Evolutionary conservation across 306 rosid genomes (phyloP).

Genomic region (Alnus rubra): DNA sequence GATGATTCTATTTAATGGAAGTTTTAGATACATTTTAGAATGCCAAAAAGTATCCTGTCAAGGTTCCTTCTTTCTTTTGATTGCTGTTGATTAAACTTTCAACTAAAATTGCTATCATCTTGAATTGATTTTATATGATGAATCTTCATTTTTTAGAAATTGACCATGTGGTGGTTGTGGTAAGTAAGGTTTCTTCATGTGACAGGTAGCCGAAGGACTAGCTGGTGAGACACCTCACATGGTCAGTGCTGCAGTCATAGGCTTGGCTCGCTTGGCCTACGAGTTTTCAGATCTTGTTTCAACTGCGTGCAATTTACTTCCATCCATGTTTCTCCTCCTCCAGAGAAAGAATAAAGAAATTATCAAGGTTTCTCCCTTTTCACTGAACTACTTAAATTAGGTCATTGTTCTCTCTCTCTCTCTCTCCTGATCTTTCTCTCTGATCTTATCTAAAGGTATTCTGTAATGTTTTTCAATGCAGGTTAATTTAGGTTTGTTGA

Average conservation of each 20-base stretch:
- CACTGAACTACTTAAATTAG: not conserved
- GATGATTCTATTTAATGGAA: not conserved
- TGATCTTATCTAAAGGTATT: not conserved
- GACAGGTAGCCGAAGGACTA: slow-evolving; percentile 75
- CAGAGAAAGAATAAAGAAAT: slow-evolving; percentile 77
- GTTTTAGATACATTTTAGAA: not conserved
- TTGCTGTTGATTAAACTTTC: not conserved
- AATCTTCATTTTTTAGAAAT: slow-evolving; percentile 8
- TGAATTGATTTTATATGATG: not conserved
- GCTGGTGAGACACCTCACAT: slow-evolving; percentile 85
- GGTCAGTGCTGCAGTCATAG: slow-evolving; percentile 91
- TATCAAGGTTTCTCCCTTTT: slow-evolving; percentile 50
- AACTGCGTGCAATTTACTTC: slow-evolving; percentile 63
- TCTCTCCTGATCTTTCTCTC: not conserved
- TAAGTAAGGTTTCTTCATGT: slow-evolving; percentile 17
- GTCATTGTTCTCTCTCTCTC: not conserved
- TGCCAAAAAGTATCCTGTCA: not conserved
- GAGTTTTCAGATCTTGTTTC: slow-evolving; percentile 90
- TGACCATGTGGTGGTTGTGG: not conserved
- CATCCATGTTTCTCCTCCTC: slow-evolving; percentile 60
- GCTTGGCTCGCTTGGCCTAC: slow-evolving; percentile 92
- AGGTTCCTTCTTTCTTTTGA: slow-evolving; percentile 11
- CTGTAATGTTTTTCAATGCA: slow-evolving; percentile 37
- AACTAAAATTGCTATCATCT: not conserved
- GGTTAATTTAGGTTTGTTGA: slow-evolving; percentile 89